phyloP scores from a whole-genome alignment of 2,329 filamentous ascomycete species.

The Colletotrichum siamense region DNA sequence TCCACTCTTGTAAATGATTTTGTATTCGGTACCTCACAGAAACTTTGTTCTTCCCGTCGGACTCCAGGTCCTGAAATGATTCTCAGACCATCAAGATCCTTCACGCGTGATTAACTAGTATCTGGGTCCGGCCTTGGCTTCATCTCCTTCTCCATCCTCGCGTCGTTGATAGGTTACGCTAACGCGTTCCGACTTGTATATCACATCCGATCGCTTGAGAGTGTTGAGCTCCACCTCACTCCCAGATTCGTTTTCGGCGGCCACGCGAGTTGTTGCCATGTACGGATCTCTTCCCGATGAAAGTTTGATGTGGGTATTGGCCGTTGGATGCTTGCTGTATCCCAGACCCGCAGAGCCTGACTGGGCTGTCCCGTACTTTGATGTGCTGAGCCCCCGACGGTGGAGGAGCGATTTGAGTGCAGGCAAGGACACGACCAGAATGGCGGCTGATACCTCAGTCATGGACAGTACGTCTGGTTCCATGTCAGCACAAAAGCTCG shows the following conservation, averaged over 20 bases:
- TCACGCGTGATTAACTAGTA: neutral
- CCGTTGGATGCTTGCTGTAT: constrained; percentile 6
- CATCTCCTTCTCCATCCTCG: neutral
- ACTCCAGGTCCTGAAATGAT: neutral
- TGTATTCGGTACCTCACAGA: neutral
- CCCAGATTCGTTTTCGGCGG: constrained; percentile 18
- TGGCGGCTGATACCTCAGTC: constrained; percentile 25
- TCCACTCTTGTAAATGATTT: neutral
- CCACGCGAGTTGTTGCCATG: constrained; percentile 8
- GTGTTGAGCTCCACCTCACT: constrained; percentile 26
- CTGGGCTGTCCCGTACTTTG: constrained; percentile 6
- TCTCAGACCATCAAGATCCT: neutral
- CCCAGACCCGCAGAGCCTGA: constrained; percentile 1
- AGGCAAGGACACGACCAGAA: constrained; percentile 25
- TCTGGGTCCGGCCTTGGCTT: neutral
- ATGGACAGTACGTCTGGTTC: constrained; percentile 24
- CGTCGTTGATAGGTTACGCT: constrained; percentile 24
- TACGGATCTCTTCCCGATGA: constrained; percentile 25
- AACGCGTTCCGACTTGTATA: constrained; percentile 26
- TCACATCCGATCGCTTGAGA: constrained; percentile 16
- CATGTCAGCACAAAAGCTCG: neutral
- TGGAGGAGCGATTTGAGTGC: constrained; percentile 25
- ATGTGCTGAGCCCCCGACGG: constrained; percentile 12
- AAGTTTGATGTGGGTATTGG: constrained; percentile 23
- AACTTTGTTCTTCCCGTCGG: neutral